Percentiles rank a stretch among this genome's conserved stretches.
These are phyloP conservation scores for Hirsutella rhossiliensis DNA, from an alignment of 2,329 filamentous ascomycete genomes.

Conservation along the genomic window DNA sequence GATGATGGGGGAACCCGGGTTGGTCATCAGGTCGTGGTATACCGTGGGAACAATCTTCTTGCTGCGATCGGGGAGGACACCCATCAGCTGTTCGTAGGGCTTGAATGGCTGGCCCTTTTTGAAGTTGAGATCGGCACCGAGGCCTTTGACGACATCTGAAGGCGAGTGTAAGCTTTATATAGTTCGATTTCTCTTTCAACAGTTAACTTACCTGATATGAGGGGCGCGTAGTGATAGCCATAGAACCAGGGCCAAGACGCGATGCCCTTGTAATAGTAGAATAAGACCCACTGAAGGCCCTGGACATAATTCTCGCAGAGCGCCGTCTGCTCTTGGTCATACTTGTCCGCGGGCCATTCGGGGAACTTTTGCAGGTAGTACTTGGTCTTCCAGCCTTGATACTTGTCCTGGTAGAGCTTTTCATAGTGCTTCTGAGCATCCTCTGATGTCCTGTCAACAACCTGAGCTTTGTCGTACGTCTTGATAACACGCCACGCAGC, in stretches of 20 bases:
- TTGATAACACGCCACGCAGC: slow-evolving; percentile 79
- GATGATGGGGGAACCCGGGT: slow-evolving; percentile 79
- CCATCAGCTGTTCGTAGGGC: slow-evolving; percentile 96
- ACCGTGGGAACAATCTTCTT: slow-evolving; percentile 86
- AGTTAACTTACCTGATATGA: slow-evolving; percentile 61
- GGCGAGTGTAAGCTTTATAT: not conserved
- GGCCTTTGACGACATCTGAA: slow-evolving; percentile 73
- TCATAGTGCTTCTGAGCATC: slow-evolving; percentile 71
- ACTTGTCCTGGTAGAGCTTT: slow-evolving; percentile 80
- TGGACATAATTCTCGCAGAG: slow-evolving; percentile 95
- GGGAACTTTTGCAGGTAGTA: slow-evolving; percentile 86
- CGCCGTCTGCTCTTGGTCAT: slow-evolving; percentile 61
- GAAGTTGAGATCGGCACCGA: slow-evolving; percentile 83
- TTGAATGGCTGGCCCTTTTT: slow-evolving; percentile 88
- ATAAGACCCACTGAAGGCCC: slow-evolving; percentile 94
- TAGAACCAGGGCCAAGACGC: slow-evolving; percentile 99
- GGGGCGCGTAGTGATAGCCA: slow-evolving; percentile 88
- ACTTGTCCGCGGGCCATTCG: slow-evolving; percentile 71
- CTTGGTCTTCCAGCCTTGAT: slow-evolving; percentile 83
- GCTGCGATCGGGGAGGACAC: slow-evolving; percentile 90
- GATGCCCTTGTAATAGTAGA: slow-evolving; percentile 95
- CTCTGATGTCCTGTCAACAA: slow-evolving; percentile 67
- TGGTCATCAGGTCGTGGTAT: slow-evolving; percentile 90
- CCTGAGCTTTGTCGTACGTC: slow-evolving; percentile 80
- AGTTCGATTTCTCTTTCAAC: no score